These are phyloP conservation scores for Cyclospora cayetanensis DNA, from an alignment of 169 alveolate genomes.

Conservation along the genomic window DNA sequence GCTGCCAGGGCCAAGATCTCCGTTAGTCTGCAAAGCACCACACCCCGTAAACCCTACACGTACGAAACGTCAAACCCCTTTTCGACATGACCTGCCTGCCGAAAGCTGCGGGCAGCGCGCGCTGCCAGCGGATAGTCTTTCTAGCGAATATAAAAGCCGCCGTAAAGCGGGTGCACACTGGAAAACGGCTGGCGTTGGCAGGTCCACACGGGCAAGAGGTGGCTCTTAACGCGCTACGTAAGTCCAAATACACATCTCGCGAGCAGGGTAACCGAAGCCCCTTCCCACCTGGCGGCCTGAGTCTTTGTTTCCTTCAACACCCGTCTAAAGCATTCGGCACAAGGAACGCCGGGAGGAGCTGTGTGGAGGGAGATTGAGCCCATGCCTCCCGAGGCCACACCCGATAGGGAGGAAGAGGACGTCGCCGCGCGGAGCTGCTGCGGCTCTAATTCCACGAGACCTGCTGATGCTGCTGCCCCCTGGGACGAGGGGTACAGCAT, in stretches of 20 bases:
- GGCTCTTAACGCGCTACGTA: no score
- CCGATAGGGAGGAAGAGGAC: not conserved
- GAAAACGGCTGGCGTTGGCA: no score
- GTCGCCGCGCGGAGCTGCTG: not conserved
- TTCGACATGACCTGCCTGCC: no score
- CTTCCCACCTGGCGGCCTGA: conserved; percentile 27
- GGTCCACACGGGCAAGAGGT: no score
- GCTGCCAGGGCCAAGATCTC: not conserved
- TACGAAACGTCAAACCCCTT: not conserved
- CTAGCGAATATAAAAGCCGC: no score
- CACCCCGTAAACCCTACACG: conserved; percentile 19
- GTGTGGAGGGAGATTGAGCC: not conserved
- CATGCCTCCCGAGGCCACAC: not conserved
- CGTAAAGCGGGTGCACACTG: no score
- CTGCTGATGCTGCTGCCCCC: conserved; percentile 37
- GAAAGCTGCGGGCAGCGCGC: no score
- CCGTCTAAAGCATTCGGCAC: not conserved
- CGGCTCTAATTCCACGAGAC: not conserved
- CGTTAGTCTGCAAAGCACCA: not conserved
- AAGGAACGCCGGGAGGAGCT: not conserved
- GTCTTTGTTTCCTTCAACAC: conserved; percentile 27
- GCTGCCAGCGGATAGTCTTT: no score
- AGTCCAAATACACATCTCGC: no score
- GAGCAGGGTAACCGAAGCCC: no score
- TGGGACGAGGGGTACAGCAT: conserved; percentile 26